These are phyloP conservation scores for Neurospora hispaniola DNA, from an alignment of 495 filamentous ascomycete species.

Conservation along the genomic window DNA sequence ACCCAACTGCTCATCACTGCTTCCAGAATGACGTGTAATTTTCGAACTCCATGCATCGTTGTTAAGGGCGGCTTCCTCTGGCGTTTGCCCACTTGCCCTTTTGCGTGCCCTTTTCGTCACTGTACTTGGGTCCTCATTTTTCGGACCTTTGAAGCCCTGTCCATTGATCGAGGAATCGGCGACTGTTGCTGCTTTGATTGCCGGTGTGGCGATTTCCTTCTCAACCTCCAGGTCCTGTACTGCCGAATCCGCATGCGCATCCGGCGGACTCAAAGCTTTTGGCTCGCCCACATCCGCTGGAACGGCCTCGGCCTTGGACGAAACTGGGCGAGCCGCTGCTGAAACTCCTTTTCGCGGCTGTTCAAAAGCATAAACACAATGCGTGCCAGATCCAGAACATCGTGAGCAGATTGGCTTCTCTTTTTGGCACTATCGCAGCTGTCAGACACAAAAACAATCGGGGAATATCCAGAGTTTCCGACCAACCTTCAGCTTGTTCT, in stretches of 20 bases:
- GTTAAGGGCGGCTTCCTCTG: not conserved
- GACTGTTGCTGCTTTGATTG: not conserved
- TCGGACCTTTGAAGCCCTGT: not conserved
- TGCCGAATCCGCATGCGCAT: not conserved
- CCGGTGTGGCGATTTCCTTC: not conserved
- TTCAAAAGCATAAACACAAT: not conserved
- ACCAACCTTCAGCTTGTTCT: not conserved
- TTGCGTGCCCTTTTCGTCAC: not conserved
- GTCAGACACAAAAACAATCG: not conserved
- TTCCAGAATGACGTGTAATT: not conserved
- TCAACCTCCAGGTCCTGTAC: not conserved
- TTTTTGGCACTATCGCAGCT: not conserved
- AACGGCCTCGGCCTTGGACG: not conserved
- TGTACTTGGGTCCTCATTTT: not conserved
- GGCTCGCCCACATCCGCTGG: not conserved
- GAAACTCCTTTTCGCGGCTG: not conserved
- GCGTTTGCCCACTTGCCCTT: not conserved
- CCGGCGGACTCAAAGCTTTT: not conserved
- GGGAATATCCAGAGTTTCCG: not conserved
- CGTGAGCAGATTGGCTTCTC: not conserved
- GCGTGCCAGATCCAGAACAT: not conserved
- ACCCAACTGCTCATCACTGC: not conserved
- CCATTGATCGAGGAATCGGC: not conserved
- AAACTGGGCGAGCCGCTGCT: not conserved
- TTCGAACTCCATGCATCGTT: not conserved